Base-by-base conservation (phyloP, 192 early-diverging fungal species). In the Coemansia sp. region DNA sequence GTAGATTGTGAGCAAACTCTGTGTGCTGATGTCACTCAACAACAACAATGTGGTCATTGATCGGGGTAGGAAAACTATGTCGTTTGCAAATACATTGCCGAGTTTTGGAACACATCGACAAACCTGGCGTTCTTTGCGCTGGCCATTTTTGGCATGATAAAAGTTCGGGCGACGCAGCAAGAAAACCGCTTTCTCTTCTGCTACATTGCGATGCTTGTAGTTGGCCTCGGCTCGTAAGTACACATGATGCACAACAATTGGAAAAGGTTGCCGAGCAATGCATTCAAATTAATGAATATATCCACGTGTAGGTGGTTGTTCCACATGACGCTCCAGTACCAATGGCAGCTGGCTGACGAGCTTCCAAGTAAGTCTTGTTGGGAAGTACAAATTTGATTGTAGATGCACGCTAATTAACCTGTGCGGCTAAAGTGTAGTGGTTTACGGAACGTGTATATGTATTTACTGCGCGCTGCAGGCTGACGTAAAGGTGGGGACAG, bases 291-390 rank as follows among this genome's bases (percentile, higher is more conserved):
- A 50, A 50, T 48, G 58, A 24, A 25, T 23, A 24, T 46, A 14
- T 50, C 3, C 49, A 34, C 31, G 31, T 46, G 42, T 17, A n/a
- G 12, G 42, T 53, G 81, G 60, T 68, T 66, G 37, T 91, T 91
- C 76, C 91, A 91, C 67, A 85, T 84, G 49, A 89, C 91, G 10
- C 76, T 93, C 21, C 71, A 81, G 58, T 89, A 84, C 55, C 69
- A 74, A 56, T 84, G 84, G 64, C 89, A 91, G 61, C 74, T 91
- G 55, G 64, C 85, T 49, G 90, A 92, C 78, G 90, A 92, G 76
- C 66, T 92, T 48, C 90, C 90, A 28, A 92, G 12, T 17, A 46
- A 37, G 31, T 49, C 56, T 81, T 75, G 70, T 28, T 90, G 88
- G 78, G 69, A 83, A 21, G 90, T 91, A 80, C 92, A 92, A 69